Percentiles rank a stretch among this genome's conserved stretches.
These are phyloP conservation scores for Plantago ovata DNA, from an alignment of 257 asterid species.

Conservation along the genomic window DNA sequence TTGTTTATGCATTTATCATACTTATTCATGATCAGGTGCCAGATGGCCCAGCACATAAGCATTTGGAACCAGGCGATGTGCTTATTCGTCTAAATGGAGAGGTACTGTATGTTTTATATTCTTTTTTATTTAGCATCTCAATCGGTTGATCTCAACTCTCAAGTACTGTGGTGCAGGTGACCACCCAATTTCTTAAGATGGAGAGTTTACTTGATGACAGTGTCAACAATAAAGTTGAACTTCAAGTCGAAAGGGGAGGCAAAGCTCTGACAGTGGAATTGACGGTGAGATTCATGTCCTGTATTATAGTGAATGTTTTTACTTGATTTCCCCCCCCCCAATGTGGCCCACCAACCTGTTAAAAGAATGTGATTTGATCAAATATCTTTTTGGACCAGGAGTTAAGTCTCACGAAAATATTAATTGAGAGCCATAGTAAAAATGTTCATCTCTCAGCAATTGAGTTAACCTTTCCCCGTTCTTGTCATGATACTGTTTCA, in stretches of 20 bases:
- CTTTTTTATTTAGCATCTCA: background rate
- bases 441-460: background rate
- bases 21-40: conserved; percentile 66
- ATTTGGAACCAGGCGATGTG: conserved; percentile 98
- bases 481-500: conserved; percentile 38
- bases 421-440: background rate
- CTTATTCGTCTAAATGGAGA: conserved; percentile 89
- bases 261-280: conserved; percentile 66
- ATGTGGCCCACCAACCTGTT: background rate
- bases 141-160: conserved; percentile 22
- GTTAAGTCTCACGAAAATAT: conserved; percentile 8
- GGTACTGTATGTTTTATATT: conserved; percentile 40
- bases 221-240: conserved; percentile 68
- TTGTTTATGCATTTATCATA: conserved; percentile 17
- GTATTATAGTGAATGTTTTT: conserved; percentile 2
- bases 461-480: conserved; percentile 3
- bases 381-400: conserved; percentile 7
- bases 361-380: conserved; percentile 3
- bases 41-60: conserved; percentile 88
- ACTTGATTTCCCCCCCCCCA: background rate
- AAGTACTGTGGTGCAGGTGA: conserved; percentile 56
- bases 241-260: conserved; percentile 98
- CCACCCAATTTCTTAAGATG: conserved; percentile 88
- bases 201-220: conserved; percentile 89
- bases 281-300: conserved; percentile 43